Evolutionary conservation across 2,329 filamentous ascomycete species (phyloP), one percentile per base, ranked within the genome.

Genomic region (Neodidymelliopsis sp.): DNA sequence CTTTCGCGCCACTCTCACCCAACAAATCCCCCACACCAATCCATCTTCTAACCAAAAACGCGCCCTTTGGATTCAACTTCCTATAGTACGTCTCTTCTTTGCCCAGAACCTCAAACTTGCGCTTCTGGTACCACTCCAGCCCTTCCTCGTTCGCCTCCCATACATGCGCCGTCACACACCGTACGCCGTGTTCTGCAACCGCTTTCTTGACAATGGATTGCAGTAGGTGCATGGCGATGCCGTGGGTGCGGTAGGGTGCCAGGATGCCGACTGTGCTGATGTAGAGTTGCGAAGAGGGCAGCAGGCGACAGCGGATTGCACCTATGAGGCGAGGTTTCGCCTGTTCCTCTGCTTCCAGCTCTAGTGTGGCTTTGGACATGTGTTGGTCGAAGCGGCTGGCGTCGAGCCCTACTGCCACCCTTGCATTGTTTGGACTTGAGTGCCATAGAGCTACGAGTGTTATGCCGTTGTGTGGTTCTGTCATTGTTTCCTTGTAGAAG

Each of bases 131-230:
- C 84, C 84, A 87, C 36, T 77, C 75, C 55, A 84, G 59, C 0
- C 77, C 84, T 37, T 85, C 83, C 13, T 78, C 74, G 46, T 87
- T 87, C 16, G 78, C 79, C 57, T 84, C 83, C 77, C 85, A 86
- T 1, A 86, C 84, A 67, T 87, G 84, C 9, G 84, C 84, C 2
- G 81, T 83, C 15, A 86, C 77, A 11, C 72, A 75, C 9, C 68
- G 70, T 19, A 82, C 77, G 19, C 77, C 76, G 54, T 84, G 80
- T 45, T 79, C 72, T 23, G 75, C 73, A 4, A 79, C 74, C 8
- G 56, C 80, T 73, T 67, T 82, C 75, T 55, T 77, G 61, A 59
- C 74, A 65, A 80, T 57, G 2, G 56, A 54, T 4, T 72, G 62
- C 6, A 87, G 72, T 19, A 87, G 70, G 13, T 79, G 76, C 9